Evolutionary conservation across 805 yeast genomes (phyloP).

Genomic region (Metschnikowia arizonensis): DNA sequence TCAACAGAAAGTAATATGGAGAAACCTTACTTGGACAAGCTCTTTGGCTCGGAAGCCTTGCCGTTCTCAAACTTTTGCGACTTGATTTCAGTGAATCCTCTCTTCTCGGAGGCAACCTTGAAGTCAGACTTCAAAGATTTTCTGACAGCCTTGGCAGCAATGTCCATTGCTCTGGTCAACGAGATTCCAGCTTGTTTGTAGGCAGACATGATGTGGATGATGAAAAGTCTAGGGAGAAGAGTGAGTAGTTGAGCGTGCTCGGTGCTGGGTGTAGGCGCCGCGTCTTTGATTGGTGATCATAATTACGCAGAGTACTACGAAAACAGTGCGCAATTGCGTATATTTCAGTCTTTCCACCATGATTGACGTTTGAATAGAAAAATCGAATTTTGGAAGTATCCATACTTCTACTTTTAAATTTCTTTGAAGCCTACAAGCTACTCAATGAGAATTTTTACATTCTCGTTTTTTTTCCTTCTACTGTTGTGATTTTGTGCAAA

Average conservation of each 20-base stretch:
- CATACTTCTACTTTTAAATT: too few relatives aligned
- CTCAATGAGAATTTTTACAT: too few relatives aligned
- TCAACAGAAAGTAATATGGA: neutral
- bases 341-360: constrained; percentile 1
- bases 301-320: constrained; percentile 9
- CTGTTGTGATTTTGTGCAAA: too few relatives aligned
- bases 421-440: too few relatives aligned
- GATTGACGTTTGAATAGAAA: neutral
- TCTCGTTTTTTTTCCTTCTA: too few relatives aligned
- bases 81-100: constrained; percentile 71
- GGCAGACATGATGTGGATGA: constrained; percentile 34
- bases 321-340: constrained; percentile 5
- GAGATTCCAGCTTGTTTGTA: constrained; percentile 48
- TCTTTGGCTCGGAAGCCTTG: constrained; percentile 38
- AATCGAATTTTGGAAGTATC: neutral
- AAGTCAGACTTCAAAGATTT: constrained; percentile 81
- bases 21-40: constrained; percentile 28
- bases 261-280: constrained; percentile 11
- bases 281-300: constrained; percentile 18
- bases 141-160: constrained; percentile 88
- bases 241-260: constrained; percentile 10
- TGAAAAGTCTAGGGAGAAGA: neutral
- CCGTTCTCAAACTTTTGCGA: constrained; percentile 73
- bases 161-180: constrained; percentile 83
- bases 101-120: constrained; percentile 66